These are phyloP conservation scores for Raphanus sativus DNA, from an alignment of 345 rosid species.

Conservation along the genomic window DNA sequence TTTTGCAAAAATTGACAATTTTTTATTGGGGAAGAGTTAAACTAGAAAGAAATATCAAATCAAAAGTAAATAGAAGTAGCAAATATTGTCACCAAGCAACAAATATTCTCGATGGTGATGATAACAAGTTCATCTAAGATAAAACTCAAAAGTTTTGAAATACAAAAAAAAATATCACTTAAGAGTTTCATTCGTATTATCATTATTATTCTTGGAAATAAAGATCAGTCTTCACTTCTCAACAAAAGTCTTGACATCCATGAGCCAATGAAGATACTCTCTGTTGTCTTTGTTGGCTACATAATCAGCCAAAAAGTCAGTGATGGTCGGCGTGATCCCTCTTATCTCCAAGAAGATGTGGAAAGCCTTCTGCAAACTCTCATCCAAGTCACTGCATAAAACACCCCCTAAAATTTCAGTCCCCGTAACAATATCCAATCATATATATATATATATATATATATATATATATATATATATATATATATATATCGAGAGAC, in stretches of 20 bases:
- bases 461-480: no score
- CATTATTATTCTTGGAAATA: conserved; percentile 1
- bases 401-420: conserved; percentile 7
- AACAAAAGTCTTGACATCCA: conserved; percentile 52
- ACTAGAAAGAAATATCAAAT: neutral
- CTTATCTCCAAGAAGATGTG: conserved; percentile 60
- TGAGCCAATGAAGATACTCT: conserved; percentile 64
- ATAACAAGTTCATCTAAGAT: neutral
- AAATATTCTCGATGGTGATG: neutral
- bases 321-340: conserved; percentile 55
- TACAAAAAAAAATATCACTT: neutral
- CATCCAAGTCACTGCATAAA: conserved; percentile 62
- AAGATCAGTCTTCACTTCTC: conserved; percentile 35
- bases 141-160: neutral
- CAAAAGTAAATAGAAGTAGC: neutral
- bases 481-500: no score
- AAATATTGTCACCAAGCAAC: neutral
- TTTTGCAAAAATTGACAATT: neutral
- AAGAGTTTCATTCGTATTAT: neutral
- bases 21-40: neutral
- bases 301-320: conserved; percentile 48
- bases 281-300: conserved; percentile 56
- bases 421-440: conserved; percentile 1
- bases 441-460: no score
- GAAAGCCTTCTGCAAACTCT: conserved; percentile 66